phyloP scores from a whole-genome alignment of 2,329 filamentous ascomycete species.

The Cladophialophora immunda region DNA sequence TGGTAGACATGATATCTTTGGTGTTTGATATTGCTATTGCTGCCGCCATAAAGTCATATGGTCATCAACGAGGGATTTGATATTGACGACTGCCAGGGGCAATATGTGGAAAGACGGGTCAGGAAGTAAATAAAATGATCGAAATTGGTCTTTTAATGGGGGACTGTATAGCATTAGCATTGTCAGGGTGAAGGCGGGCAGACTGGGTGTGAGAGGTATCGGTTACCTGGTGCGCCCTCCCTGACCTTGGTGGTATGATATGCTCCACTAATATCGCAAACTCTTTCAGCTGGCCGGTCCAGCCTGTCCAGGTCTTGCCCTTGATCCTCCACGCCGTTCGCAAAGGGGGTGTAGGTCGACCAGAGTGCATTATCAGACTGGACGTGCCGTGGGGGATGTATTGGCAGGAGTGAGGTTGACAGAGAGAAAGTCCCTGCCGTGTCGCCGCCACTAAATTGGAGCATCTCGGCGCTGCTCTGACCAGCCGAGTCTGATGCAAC shows the following conservation, averaged over 20 bases:
- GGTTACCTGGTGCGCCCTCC: slow-evolving; percentile 30
- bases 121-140: slow-evolving; percentile 31
- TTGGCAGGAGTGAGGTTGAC: slow-evolving; percentile 27
- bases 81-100: slow-evolving; percentile 28
- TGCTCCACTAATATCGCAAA: slow-evolving; percentile 27
- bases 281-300: slow-evolving; percentile 13
- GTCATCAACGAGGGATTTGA: slow-evolving; percentile 31
- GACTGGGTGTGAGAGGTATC: slow-evolving; percentile 1
- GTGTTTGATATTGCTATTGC: slow-evolving; percentile 29
- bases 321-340: slow-evolving; percentile 21
- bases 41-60: slow-evolving; percentile 31
- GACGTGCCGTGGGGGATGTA: slow-evolving; percentile 19
- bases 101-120: slow-evolving; percentile 23
- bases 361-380: slow-evolving; percentile 34
- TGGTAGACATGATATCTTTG: slow-evolving; percentile 27
- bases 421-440: slow-evolving; percentile 25
- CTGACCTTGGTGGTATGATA: slow-evolving; percentile 20
- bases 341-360: slow-evolving; percentile 26
- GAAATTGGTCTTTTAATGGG: slow-evolving; percentile 21
- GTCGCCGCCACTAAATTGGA: slow-evolving; percentile 32
- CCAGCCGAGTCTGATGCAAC: slow-evolving; percentile 24
- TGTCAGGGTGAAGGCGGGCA: neutral
- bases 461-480: slow-evolving; percentile 27
- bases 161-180: slow-evolving; percentile 30
- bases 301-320: neutral